Percentiles rank a stretch among this genome's conserved stretches.
phyloP scores from a whole-genome alignment of 805 yeast genomes.

The Suhomyces pyralidae region DNA sequence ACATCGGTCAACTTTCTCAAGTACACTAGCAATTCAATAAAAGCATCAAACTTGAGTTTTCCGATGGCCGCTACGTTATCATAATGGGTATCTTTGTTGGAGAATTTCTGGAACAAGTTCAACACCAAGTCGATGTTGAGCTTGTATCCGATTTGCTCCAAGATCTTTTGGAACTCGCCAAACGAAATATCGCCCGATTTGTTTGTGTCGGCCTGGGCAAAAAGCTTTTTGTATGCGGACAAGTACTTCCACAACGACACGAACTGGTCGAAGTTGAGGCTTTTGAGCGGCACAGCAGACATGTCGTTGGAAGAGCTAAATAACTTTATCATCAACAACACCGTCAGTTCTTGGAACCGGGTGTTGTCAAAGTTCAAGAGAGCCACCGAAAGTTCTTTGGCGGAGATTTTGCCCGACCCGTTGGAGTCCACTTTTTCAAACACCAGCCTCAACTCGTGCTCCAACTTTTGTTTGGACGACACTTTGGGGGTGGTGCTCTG shows the following conservation, averaged over 20 bases:
- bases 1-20: slow-evolving; percentile 72
- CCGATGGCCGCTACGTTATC: slow-evolving; percentile 29
- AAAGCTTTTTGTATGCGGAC: slow-evolving; percentile 62
- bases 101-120: slow-evolving; percentile 56
- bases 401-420: slow-evolving; percentile 52
- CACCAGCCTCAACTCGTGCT: slow-evolving; percentile 45
- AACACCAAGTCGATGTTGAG: slow-evolving; percentile 55
- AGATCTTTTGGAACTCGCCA: slow-evolving; percentile 60
- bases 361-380: slow-evolving; percentile 64
- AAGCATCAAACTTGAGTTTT: slow-evolving; percentile 68
- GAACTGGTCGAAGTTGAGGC: slow-evolving; percentile 55
- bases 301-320: slow-evolving; percentile 41
- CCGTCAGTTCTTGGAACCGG: slow-evolving; percentile 57
- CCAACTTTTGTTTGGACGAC: slow-evolving; percentile 42
- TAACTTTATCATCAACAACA: slow-evolving; percentile 58
- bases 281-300: slow-evolving; percentile 16
- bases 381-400: slow-evolving; percentile 56
- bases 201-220: slow-evolving; percentile 60
- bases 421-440: slow-evolving; percentile 56
- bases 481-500: slow-evolving; percentile 7
- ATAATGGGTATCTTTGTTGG: slow-evolving; percentile 32
- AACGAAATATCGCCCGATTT: slow-evolving; percentile 58
- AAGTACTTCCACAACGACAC: slow-evolving; percentile 67
- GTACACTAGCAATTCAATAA: slow-evolving; percentile 78
- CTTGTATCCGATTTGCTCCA: slow-evolving; percentile 64